phyloP scores from a whole-genome alignment of 441 rosid genomes.

The Erodium texanum region DNA sequence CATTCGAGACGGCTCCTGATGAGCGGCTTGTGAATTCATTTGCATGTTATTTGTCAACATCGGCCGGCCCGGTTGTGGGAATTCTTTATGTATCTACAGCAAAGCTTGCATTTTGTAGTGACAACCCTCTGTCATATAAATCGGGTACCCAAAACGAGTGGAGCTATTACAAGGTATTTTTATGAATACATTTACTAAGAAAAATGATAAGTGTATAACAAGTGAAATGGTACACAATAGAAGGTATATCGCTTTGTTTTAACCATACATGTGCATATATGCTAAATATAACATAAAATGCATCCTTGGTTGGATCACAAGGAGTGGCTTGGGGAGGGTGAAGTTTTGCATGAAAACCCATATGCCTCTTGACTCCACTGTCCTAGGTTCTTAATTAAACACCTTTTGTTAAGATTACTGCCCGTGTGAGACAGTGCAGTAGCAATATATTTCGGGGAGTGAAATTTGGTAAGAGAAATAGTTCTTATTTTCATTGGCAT shows the following conservation, averaged over 20 bases:
- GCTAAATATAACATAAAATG: too few species aligned
- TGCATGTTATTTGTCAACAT: constrained; percentile 70
- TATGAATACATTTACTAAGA: constrained; percentile 4
- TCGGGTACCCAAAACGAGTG: constrained; percentile 43
- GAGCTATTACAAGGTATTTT: constrained; percentile 58
- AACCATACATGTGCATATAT: too few species aligned
- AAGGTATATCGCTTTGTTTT: too few species aligned
- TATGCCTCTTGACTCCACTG: too few species aligned
- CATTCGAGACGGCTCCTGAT: constrained; percentile 38
- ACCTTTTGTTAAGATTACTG: too few species aligned
- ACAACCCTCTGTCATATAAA: constrained; percentile 42
- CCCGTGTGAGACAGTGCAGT: too few species aligned
- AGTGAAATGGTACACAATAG: not conserved
- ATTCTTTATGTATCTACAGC: constrained; percentile 56
- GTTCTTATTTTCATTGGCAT: too few species aligned
- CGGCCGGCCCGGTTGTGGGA: constrained; percentile 68
- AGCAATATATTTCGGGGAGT: too few species aligned
- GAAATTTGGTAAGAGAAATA: too few species aligned
- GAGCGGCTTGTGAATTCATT: constrained; percentile 68
- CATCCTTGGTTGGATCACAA: too few species aligned
- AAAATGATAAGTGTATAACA: not conserved
- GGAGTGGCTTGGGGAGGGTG: not conserved
- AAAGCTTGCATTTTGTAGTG: constrained; percentile 59
- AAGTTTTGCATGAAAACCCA: not conserved
- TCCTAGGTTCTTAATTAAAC: too few species aligned